Conservation (phyloP, 441 rosid genomes). For the Omphalea diandra region DNA sequence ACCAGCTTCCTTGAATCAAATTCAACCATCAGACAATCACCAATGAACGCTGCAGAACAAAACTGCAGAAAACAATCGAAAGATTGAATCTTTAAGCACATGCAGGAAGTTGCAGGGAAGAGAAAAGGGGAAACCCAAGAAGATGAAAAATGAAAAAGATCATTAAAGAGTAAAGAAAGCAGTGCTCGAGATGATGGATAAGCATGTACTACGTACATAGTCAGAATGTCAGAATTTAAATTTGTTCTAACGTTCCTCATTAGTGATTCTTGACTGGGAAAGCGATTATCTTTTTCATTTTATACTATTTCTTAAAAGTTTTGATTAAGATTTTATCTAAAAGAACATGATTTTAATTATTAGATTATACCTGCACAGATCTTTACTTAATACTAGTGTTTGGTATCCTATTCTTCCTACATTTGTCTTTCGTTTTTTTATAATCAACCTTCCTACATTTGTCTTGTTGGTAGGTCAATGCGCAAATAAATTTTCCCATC, state of each 20-base stretch:
- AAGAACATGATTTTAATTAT: too few relatives aligned
- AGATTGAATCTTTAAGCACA: constrained; percentile 2
- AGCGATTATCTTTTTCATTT: neutral
- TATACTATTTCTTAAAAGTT: neutral
- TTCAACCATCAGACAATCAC: constrained; percentile 15
- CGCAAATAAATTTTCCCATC: too few relatives aligned
- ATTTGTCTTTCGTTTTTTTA: too few relatives aligned
- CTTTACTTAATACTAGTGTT: neutral
- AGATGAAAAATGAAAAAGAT: too few relatives aligned
- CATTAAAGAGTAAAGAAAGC: neutral
- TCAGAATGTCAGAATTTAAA: constrained; percentile 15
- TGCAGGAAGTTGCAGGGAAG: constrained; percentile 16
- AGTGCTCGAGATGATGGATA: neutral
- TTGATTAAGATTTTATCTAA: neutral
- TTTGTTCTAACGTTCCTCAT: constrained; percentile 17
- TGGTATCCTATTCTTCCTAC: too few relatives aligned
- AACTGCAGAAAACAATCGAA: constrained; percentile 5
- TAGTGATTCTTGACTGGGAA: constrained; percentile 39
- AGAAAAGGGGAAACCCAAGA: neutral
- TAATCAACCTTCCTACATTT: too few relatives aligned
- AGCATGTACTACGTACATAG: constrained; percentile 21
- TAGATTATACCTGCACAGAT: too few relatives aligned
- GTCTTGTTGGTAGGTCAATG: too few relatives aligned
- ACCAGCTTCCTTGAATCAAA: constrained; percentile 10
- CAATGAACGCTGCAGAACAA: constrained; percentile 6